These are phyloP conservation scores for Ophiocordyceps robertsii DNA, from an alignment of 2,329 filamentous ascomycete genomes.

Conservation along the genomic window DNA sequence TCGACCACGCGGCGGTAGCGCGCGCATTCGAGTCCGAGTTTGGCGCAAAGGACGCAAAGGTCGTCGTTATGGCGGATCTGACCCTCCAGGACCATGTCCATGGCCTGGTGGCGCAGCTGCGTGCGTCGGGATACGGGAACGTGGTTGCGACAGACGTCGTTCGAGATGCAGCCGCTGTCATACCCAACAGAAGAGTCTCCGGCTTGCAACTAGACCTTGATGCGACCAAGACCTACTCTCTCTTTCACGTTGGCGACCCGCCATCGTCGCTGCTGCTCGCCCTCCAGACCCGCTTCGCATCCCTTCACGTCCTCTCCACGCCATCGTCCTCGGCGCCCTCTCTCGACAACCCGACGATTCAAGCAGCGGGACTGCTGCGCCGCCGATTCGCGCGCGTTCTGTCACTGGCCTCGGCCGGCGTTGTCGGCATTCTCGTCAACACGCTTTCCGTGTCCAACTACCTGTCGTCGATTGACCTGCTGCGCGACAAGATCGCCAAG, in stretches of 20 bases:
- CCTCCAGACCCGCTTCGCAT: constrained; percentile 67
- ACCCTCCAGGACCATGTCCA: constrained; percentile 68
- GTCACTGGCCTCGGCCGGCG: constrained; percentile 62
- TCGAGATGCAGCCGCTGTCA: constrained; percentile 62
- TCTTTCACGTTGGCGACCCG: constrained; percentile 78
- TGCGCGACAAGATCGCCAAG: constrained; percentile 57
- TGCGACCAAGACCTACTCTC: constrained; percentile 51
- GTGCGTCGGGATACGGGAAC: constrained; percentile 51
- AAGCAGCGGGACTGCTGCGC: constrained; percentile 47
- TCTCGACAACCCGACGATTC: constrained; percentile 30
- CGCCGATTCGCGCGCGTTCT: constrained; percentile 83
- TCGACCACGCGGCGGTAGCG: constrained; percentile 47
- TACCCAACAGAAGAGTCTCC: constrained; percentile 71
- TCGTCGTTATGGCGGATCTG: constrained; percentile 80
- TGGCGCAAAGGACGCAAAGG: constrained; percentile 43
- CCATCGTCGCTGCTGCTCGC: constrained; percentile 75
- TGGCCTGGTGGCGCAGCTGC: constrained; percentile 39
- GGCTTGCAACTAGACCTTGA: constrained; percentile 21
- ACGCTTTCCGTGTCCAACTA: constrained; percentile 90
- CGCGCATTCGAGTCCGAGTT: constrained; percentile 57
- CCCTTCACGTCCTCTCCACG: constrained; percentile 66
- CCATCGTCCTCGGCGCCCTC: constrained; percentile 29
- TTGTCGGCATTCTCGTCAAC: constrained; percentile 92
- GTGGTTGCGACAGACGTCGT: constrained; percentile 59
- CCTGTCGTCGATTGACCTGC: constrained; percentile 61